Base-by-base conservation (phyloP, 2,329 filamentous ascomycete species). In the Pyrenophora seminiperda region DNA sequence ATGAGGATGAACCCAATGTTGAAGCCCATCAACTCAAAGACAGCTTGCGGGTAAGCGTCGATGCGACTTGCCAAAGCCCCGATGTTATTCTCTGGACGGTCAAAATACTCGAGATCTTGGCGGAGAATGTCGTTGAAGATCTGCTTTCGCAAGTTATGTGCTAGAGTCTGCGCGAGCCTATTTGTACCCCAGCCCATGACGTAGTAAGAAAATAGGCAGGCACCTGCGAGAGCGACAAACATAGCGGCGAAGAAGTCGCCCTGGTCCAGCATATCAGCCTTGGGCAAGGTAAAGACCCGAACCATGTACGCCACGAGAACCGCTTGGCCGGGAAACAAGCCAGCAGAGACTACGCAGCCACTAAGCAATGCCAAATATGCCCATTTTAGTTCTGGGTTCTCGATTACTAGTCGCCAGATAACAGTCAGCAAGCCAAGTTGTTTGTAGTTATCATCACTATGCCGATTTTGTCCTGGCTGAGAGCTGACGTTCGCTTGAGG, bases 61-160 rank as follows among this genome's bases (percentile, higher is more conserved):
- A 60, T 38, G 15, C n/a, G 41, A 17, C n/a, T 51, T 40, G 91
- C 96, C 63, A 97, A 77, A 1, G 90, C 89, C 58, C 93, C 93
- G 4, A 90, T 86, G 13, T 88, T 91, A 70, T 97, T 95, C 73
- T 95, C 88, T 52, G 95, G 90, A 31, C 79, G 81, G 71, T 97
- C 92, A 61, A 96, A 97, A 72, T 91, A 97, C 20, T 84, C 79
- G 34, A 97, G 91, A 54, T 97, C 92, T 72, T 97, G 92, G 54
- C 92, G 88, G 39, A 97, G 83, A 7, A 56, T 41, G 7, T 46
- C 41, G 11, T 49, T 42, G 30, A 56, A 46, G 17, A 56, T 58
- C n/a, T 54, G 42, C 14, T 43, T 41, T 14, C 54, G 42, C 6
- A 47, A 27, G 4, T 44, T 40, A 20, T 56, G 54, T 9, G 50